phyloP scores from a whole-genome alignment of 2,329 filamentous ascomycete species.

The Ophiostoma himal-ulmi region DNA sequence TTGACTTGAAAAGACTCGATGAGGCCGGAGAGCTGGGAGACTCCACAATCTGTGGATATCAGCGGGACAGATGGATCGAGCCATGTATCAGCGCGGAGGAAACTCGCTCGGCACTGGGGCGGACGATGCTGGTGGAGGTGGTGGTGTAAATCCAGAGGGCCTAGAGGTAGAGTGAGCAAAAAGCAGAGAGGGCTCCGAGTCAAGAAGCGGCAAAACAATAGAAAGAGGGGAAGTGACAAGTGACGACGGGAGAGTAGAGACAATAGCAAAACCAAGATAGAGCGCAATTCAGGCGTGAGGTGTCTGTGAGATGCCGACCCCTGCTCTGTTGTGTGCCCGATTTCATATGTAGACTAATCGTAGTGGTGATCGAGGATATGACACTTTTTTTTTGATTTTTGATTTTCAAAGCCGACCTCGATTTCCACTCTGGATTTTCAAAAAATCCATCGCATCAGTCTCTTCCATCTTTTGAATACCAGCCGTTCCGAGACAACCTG shows the following conservation, averaged over 20 bases:
- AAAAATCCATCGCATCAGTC: neutral
- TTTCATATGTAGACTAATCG: neutral
- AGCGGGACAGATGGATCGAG: slow-evolving; percentile 1
- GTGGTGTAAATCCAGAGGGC: neutral
- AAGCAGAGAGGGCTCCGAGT: neutral
- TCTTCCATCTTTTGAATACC: too few relatives aligned
- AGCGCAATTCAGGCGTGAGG: neutral
- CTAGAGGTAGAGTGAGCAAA: neutral
- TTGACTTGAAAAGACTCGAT: neutral
- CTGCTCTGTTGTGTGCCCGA: neutral
- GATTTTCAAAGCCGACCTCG: too few relatives aligned
- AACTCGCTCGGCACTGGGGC: neutral
- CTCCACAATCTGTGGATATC: neutral
- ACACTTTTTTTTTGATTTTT: too few relatives aligned
- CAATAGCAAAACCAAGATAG: neutral
- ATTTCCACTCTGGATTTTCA: too few relatives aligned
- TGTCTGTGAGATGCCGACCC: neutral
- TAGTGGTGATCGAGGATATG: too few relatives aligned
- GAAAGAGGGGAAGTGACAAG: slow-evolving; percentile 8
- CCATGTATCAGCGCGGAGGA: neutral
- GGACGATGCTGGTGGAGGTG: neutral
- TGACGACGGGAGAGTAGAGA: neutral
- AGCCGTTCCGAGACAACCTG: neutral
- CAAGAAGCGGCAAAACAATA: neutral
- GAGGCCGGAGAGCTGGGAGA: slow-evolving; percentile 5